Evolutionary conservation across 495 filamentous ascomycete species (phyloP).

Genomic region (Penicillium chermesinum): DNA sequence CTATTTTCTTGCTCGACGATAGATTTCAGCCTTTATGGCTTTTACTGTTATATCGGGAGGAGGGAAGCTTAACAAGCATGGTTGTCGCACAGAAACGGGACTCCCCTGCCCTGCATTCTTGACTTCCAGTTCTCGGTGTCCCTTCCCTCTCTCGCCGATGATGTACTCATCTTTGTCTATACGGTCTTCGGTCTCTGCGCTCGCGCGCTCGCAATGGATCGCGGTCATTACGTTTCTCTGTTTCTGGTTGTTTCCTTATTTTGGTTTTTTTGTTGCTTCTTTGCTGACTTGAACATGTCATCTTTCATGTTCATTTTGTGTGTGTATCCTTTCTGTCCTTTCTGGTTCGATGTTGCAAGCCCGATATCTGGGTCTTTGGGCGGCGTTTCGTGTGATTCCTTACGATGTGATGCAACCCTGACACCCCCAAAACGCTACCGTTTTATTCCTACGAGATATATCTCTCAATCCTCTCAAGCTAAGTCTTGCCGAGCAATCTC

Average conservation of each 20-base stretch:
- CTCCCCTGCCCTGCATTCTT: neutral
- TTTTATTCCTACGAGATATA: neutral
- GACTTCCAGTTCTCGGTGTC: neutral
- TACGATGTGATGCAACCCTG: conserved; percentile 24
- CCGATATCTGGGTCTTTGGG: conserved; percentile 1
- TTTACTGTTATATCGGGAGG: neutral
- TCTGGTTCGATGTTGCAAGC: conserved; percentile 1
- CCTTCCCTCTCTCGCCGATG: neutral
- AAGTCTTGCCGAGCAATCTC: neutral
- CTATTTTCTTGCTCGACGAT: neutral
- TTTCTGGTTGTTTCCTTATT: neutral
- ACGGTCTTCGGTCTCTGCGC: neutral
- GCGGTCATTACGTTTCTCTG: neutral
- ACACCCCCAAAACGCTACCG: conserved; percentile 14
- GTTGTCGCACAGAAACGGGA: no score
- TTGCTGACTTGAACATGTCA: conserved; percentile 7
- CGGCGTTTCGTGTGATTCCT: conserved; percentile 23
- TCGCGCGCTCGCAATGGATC: neutral
- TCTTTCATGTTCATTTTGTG: neutral
- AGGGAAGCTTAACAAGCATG: no score
- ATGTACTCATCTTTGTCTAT: conserved; percentile 20
- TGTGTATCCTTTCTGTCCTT: conserved; percentile 5
- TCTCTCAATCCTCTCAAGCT: neutral
- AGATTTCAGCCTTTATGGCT: neutral
- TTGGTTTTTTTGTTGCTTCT: neutral